These are phyloP conservation scores for Pestalotiopsis sp. DNA, from an alignment of 2,329 filamentous ascomycete species.

Conservation along the genomic window DNA sequence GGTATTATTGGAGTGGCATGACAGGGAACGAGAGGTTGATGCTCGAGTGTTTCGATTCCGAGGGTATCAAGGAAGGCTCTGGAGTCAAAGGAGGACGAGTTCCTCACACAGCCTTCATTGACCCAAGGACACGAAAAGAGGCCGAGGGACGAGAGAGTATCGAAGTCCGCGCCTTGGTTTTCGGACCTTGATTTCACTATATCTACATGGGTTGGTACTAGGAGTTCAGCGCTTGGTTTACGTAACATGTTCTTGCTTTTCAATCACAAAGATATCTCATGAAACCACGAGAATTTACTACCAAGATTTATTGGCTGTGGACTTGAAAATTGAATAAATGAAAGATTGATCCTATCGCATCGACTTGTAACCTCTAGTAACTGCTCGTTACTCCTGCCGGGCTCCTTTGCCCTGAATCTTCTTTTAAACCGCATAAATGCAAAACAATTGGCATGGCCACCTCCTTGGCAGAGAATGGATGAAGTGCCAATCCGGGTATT, in stretches of 20 bases:
- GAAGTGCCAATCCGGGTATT: neutral
- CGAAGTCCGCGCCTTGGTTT: constrained; percentile 84
- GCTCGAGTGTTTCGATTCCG: constrained; percentile 78
- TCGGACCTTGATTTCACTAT: constrained; percentile 55
- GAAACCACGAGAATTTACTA: neutral
- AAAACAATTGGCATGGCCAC: neutral
- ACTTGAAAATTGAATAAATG: neutral
- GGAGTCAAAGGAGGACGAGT: constrained; percentile 56
- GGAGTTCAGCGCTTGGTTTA: neutral
- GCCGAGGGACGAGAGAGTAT: constrained; percentile 83
- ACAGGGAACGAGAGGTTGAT: constrained; percentile 71
- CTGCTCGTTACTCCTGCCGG: neutral
- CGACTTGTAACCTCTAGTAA: neutral
- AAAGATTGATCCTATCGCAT: neutral
- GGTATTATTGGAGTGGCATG: constrained; percentile 84
- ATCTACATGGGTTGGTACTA: neutral
- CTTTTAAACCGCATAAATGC: neutral
- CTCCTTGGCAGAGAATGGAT: neutral
- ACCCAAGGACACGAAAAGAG: constrained; percentile 70
- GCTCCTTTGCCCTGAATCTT: neutral
- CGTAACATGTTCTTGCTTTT: neutral
- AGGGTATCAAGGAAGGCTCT: constrained; percentile 51
- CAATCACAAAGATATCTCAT: neutral
- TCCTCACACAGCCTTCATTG: constrained; percentile 79
- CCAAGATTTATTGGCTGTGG: neutral